phyloP scores from a whole-genome alignment of 495 filamentous ascomycete species.

The Evernia prunastri region DNA sequence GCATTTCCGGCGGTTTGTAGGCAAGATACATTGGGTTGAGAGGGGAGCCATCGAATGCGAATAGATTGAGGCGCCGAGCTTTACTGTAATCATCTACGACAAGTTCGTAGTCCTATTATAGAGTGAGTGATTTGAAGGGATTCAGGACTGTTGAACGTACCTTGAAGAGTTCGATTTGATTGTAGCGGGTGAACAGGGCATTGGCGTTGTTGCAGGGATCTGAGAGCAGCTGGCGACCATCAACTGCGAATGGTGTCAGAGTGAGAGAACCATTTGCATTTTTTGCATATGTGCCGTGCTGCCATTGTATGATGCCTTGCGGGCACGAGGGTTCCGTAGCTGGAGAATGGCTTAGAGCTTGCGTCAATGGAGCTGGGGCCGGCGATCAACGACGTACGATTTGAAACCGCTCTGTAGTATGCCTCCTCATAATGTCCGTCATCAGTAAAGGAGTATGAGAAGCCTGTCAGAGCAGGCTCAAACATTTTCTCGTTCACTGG shows the following conservation, averaged over 20 bases:
- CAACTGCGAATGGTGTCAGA: slow-evolving; percentile 57
- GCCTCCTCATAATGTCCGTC: slow-evolving; percentile 70
- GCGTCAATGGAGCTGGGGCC: slow-evolving; percentile 8
- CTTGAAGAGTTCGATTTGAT: slow-evolving; percentile 59
- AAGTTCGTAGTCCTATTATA: slow-evolving; percentile 53
- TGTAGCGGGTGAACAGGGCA: slow-evolving; percentile 60
- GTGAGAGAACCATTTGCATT: slow-evolving; percentile 52
- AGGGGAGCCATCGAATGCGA: slow-evolving; percentile 56
- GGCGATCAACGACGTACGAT: slow-evolving; percentile 49
- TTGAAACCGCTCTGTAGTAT: slow-evolving; percentile 65
- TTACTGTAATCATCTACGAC: slow-evolving; percentile 55
- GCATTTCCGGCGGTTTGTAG: slow-evolving; percentile 65
- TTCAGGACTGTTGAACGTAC: slow-evolving; percentile 34
- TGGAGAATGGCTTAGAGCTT: slow-evolving; percentile 26
- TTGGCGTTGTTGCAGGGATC: slow-evolving; percentile 53
- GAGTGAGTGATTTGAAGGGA: slow-evolving; percentile 22
- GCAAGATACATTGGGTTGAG: slow-evolving; percentile 70
- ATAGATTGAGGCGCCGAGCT: slow-evolving; percentile 59
- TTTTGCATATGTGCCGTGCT: slow-evolving; percentile 60
- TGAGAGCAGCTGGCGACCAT: slow-evolving; percentile 67
- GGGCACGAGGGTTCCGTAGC: slow-evolving; percentile 60
- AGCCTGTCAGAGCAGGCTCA: slow-evolving; percentile 66
- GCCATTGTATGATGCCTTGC: slow-evolving; percentile 67
- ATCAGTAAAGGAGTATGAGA: slow-evolving; percentile 72
- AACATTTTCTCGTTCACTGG: slow-evolving; percentile 59